Evolutionary conservation across 331 rosid genomes (phyloP), one percentile per base, ranked within the genome.

Genomic region (Dryas integrifolia): DNA sequence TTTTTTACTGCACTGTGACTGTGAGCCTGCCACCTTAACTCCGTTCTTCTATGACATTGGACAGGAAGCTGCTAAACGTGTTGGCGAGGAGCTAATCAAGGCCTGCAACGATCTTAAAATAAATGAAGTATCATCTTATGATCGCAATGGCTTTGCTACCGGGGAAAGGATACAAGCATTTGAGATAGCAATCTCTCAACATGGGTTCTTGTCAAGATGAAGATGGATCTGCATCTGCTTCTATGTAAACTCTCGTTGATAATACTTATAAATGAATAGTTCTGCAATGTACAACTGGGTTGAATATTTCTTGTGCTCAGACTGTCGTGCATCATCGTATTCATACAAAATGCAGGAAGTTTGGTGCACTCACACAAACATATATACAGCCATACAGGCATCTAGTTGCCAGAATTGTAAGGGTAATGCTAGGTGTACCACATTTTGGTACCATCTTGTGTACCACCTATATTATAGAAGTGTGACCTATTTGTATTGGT

Each of bases 11-110:
- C 67, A 15, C 35, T 30, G 35, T 30, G 35, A 62, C 48, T 44
- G 40, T 62, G 67, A 39, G 13, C 44, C 11, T 49, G 53, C 21
- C 40, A 44, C 10, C 65, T 61, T 40, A 50, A 47, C 35, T 70
- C 39, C 58, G 26, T 75, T 44, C 38, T 75, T 43, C n/a, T 59
- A 15, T 71, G 57, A 53, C 63, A 40, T 58, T 10, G 72, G 26
- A 13, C 64, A 91, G 97, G 96, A 89, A 76, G 95, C 97, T 38
- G 97, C 97, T 58, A 80, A 84, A 56, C 90, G 79, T 38, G 92
- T 88, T 59, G 92, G 98, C 47, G 89, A 91, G 80, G 92, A 84
- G 64, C 90, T 91, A 60, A 72, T 91, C 62, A 84, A 86, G 79
- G 84, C 87, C 16, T 91, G 96, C 46, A 73, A 56, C 75, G 86